These are phyloP conservation scores for Sicyos baderoa DNA, from an alignment of 306 rosid species.

Conservation along the genomic window DNA sequence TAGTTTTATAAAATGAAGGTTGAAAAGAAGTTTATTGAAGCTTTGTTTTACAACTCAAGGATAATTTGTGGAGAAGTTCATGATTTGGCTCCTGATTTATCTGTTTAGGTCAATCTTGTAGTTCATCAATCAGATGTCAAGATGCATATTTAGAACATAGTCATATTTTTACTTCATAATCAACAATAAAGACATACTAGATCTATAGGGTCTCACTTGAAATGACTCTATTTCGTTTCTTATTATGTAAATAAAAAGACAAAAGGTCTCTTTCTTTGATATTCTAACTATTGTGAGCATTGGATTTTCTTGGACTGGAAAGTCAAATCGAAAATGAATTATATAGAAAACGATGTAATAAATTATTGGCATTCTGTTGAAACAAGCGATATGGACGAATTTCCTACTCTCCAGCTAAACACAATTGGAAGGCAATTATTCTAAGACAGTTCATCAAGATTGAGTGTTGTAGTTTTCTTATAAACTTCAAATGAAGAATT, in stretches of 20 bases:
- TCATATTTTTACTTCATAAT: neutral
- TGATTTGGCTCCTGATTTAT: neutral
- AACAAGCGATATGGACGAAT: neutral
- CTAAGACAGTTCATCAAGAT: neutral
- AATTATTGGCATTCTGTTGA: neutral
- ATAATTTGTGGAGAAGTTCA: neutral
- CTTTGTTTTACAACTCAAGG: neutral
- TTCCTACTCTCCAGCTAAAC: neutral
- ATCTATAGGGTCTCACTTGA: neutral
- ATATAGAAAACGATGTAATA: neutral
- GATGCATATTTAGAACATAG: neutral
- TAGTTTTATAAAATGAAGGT: neutral
- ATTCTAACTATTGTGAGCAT: constrained; percentile 3
- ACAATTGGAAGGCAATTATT: constrained; percentile 2
- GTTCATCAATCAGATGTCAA: neutral
- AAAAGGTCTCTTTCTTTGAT: neutral
- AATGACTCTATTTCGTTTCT: neutral
- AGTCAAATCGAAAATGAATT: neutral
- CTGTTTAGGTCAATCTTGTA: neutral
- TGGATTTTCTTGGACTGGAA: neutral
- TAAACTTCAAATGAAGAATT: neutral
- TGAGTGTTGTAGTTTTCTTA: neutral
- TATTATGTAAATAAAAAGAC: neutral
- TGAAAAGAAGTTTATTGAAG: neutral
- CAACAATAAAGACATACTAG: neutral